Conservation (phyloP, 352 stramenopile species). For the Pythium rishiriense region DNA sequence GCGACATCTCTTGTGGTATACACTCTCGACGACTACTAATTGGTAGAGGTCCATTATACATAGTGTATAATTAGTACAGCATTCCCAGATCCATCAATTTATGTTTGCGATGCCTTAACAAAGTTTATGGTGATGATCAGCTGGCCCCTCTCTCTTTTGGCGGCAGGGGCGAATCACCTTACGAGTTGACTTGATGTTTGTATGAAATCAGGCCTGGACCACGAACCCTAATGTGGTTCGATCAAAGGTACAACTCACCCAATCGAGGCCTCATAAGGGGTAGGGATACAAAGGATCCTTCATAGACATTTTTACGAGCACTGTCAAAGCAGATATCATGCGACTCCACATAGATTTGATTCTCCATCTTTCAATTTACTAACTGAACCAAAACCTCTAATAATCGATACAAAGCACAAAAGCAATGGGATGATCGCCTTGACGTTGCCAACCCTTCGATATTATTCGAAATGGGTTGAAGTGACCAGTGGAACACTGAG, state of each 20-base stretch:
- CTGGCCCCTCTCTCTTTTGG: background rate
- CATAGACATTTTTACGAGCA: background rate
- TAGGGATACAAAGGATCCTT: background rate
- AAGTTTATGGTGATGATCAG: background rate
- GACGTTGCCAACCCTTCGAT: too few relatives aligned
- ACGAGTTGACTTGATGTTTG: constrained; percentile 7
- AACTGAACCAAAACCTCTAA: too few relatives aligned
- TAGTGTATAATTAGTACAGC: too few relatives aligned
- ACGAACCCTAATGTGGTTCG: constrained; percentile 9
- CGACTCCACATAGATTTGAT: background rate
- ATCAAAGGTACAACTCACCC: background rate
- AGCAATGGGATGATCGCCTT: too few relatives aligned
- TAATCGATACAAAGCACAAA: too few relatives aligned
- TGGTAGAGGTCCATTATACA: too few relatives aligned
- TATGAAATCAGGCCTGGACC: constrained; percentile 20
- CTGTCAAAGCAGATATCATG: background rate
- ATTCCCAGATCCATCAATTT: too few relatives aligned
- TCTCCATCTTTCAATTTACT: too few relatives aligned
- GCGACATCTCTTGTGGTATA: background rate
- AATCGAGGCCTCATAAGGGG: background rate
- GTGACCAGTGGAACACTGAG: too few relatives aligned
- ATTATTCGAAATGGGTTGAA: too few relatives aligned
- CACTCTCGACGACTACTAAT: too few relatives aligned
- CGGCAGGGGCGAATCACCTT: background rate
- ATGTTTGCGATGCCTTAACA: too few relatives aligned